phyloP scores from a whole-genome alignment of 169 alveolate genomes.

The Ichthyophthirius multifiliis region DNA sequence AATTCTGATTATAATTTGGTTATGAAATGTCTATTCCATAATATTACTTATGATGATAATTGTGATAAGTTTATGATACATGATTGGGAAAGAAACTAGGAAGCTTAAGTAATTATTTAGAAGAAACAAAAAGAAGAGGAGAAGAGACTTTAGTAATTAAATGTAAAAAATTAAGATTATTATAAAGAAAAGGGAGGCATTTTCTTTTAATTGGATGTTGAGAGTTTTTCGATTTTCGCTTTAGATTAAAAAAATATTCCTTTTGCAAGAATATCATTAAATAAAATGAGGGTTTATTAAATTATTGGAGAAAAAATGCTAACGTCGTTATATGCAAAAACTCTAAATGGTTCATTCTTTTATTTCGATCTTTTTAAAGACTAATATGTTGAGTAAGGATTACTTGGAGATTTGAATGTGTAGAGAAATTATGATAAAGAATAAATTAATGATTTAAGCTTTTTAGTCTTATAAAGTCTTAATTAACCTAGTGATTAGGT shows the following conservation, averaged over 20 bases:
- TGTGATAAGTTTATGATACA: constrained; percentile 34
- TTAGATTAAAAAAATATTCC: constrained; percentile 26
- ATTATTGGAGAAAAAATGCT: neutral
- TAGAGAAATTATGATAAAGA: neutral
- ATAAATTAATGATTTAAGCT: neutral
- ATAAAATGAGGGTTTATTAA: constrained; percentile 14
- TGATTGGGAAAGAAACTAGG: constrained; percentile 1
- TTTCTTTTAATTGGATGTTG: constrained; percentile 34
- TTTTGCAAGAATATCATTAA: constrained; percentile 26
- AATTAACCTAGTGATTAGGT: too few species aligned
- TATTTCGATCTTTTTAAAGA: constrained; percentile 3
- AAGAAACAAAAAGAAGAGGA: neutral
- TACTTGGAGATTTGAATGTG: neutral
- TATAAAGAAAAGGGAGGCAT: constrained; percentile 5
- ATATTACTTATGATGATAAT: constrained; percentile 41
- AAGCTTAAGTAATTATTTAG: constrained; percentile 17
- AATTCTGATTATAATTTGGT: constrained; percentile 32
- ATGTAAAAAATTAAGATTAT: constrained; percentile 3
- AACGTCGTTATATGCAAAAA: constrained; percentile 1
- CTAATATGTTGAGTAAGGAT: neutral
- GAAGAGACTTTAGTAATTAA: neutral
- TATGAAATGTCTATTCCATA: constrained; percentile 43
- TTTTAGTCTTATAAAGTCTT: neutral
- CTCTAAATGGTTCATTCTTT: constrained; percentile 10
- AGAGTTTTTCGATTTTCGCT: constrained; percentile 24